Evolutionary conservation across 257 asterid genomes (phyloP).

Genomic region (Leptodermis oblonga): DNA sequence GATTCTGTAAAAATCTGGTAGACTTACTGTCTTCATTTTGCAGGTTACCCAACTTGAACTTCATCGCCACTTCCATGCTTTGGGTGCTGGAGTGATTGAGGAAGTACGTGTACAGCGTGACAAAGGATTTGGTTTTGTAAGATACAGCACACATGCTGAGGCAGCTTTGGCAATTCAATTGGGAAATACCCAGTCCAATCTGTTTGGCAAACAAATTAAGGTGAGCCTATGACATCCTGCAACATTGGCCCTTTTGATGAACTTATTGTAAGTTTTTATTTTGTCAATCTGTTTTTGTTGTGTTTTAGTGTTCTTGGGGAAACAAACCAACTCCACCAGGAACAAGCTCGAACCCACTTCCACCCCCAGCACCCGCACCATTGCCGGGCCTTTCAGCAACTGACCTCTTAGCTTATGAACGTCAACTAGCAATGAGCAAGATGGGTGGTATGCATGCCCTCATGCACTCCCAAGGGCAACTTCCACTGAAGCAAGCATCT

Average conservation of each 20-base stretch:
- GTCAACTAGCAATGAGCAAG: constrained; percentile 72
- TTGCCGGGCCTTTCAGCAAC: constrained; percentile 54
- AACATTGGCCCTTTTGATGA: background rate
- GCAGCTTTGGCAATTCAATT: constrained; percentile 84
- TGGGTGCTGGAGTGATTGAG: constrained; percentile 86
- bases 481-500: constrained; percentile 33
- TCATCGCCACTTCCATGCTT: constrained; percentile 83
- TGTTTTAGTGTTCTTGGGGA: constrained; percentile 86
- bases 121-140: constrained; percentile 86
- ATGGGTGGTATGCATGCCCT: constrained; percentile 64
- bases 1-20: background rate
- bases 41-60: constrained; percentile 90
- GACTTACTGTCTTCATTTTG: constrained; percentile 2
- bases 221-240: constrained; percentile 27
- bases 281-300: background rate
- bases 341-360: constrained; percentile 81
- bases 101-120: constrained; percentile 97
- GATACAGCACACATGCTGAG: constrained; percentile 81
- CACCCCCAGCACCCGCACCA: constrained; percentile 68
- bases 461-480: constrained; percentile 42
- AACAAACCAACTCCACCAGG: constrained; percentile 96
- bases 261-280: background rate
- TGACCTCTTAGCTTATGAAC: constrained; percentile 66
- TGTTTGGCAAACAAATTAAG: constrained; percentile 81
- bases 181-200: constrained; percentile 72